These are phyloP conservation scores for Plasmopara viticola DNA, from an alignment of 352 stramenopile genomes.

Conservation along the genomic window DNA sequence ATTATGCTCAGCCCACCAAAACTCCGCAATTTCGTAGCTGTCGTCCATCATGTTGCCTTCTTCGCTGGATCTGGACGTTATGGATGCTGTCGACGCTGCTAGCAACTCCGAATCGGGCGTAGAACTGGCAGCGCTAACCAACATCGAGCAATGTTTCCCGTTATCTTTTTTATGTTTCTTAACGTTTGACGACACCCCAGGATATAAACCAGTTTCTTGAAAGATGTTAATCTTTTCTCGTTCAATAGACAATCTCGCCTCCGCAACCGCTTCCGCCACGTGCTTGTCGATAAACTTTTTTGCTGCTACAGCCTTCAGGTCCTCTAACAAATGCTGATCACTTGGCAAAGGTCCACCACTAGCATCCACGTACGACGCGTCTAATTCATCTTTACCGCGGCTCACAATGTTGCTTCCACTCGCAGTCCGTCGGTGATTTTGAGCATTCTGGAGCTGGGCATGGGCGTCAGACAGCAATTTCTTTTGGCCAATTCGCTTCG, in stretches of 20 bases:
- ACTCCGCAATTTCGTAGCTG: constrained; percentile 28
- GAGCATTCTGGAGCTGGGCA: constrained; percentile 39
- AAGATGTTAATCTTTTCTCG: constrained; percentile 60
- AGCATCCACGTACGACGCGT: constrained; percentile 11
- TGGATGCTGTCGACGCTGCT: constrained; percentile 16
- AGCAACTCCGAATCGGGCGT: constrained; percentile 22
- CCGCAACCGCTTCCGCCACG: constrained; percentile 51
- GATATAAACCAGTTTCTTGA: constrained; percentile 58
- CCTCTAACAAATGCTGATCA: constrained; percentile 38
- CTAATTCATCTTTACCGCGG: constrained; percentile 19
- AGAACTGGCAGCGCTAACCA: constrained; percentile 25
- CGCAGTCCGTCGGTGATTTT: constrained; percentile 36
- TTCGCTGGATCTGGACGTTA: constrained; percentile 29
- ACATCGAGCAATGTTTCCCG: constrained; percentile 16
- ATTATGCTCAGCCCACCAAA: constrained; percentile 42
- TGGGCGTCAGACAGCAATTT: constrained; percentile 66
- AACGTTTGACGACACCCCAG: constrained; percentile 24
- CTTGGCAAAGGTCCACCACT: constrained; percentile 3
- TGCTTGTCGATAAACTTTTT: constrained; percentile 77
- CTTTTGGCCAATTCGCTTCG: constrained; percentile 69
- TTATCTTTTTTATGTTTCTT: constrained; percentile 22
- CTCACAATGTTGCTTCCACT: constrained; percentile 34
- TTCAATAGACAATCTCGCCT: constrained; percentile 62
- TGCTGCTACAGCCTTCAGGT: constrained; percentile 41
- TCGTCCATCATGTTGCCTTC: constrained; percentile 32